phyloP scores from a whole-genome alignment of 2,329 filamentous ascomycete species.

The Colletotrichum sp. region DNA sequence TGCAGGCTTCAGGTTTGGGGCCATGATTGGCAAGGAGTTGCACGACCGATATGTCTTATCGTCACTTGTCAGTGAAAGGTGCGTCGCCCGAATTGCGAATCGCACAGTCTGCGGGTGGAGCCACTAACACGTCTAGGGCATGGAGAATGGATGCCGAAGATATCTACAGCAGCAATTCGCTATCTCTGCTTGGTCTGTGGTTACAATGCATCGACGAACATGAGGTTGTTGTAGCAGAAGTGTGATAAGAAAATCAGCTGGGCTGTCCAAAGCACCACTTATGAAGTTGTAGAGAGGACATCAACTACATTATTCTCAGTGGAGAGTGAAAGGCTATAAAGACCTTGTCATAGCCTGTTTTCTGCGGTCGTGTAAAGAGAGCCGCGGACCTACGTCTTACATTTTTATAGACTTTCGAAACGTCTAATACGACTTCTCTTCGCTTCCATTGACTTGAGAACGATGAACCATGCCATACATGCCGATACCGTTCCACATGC shows the following conservation, averaged over 20 bases:
- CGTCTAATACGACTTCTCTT: neutral
- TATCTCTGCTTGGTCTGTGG: neutral
- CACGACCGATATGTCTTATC: neutral
- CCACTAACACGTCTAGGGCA: neutral
- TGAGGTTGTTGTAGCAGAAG: neutral
- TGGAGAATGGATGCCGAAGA: neutral
- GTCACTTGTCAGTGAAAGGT: neutral
- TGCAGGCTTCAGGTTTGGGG: neutral
- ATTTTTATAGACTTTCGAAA: neutral
- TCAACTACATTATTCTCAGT: neutral
- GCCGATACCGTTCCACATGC: neutral
- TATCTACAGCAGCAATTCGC: neutral
- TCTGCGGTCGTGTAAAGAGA: neutral
- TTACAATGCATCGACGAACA: neutral
- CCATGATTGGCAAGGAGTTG: neutral
- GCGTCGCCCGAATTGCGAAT: neutral
- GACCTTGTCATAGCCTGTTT: neutral
- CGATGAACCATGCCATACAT: neutral
- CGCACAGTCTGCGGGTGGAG: neutral
- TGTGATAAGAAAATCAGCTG: neutral
- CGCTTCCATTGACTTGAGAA: neutral
- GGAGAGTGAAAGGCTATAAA: neutral
- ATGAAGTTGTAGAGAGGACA: neutral
- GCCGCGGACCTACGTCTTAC: neutral
- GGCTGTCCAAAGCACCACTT: neutral